phyloP scores from a whole-genome alignment of 108 stramenopile species.

The Stephanodiscus minutulus region DNA sequence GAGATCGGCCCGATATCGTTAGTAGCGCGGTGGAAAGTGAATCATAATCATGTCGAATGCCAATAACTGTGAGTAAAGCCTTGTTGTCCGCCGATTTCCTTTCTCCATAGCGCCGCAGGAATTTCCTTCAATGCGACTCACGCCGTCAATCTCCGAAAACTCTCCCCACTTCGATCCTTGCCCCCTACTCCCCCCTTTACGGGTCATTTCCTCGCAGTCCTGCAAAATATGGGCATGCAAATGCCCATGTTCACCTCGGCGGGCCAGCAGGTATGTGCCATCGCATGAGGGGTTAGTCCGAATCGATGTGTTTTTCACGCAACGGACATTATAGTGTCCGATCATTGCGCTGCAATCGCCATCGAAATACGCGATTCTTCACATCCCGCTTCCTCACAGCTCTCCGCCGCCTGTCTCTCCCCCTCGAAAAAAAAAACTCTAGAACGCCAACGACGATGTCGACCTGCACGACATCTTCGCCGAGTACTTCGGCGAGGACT shows the following conservation, averaged over 20 bases:
- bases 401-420: neutral
- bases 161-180: too few species aligned
- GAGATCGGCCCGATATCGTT: neutral
- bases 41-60: slow-evolving; percentile 20
- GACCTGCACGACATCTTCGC: slow-evolving; percentile 50
- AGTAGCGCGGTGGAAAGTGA: too few species aligned
- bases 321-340: neutral
- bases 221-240: slow-evolving; percentile 30
- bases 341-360: too few species aligned
- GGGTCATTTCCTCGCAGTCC: neutral
- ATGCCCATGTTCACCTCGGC: slow-evolving; percentile 34
- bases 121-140: neutral
- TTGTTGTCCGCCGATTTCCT: neutral
- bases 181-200: neutral
- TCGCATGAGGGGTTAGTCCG: neutral
- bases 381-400: too few species aligned
- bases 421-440: neutral
- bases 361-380: too few species aligned
- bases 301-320: neutral
- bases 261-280: slow-evolving; percentile 27
- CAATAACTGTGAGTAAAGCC: slow-evolving; percentile 20
- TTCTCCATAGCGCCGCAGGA: too few species aligned
- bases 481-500: slow-evolving; percentile 54
- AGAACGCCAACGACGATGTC: slow-evolving; percentile 32
- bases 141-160: too few species aligned